Conservation (phyloP, 768 basidiomycete genomes). For the Daedalea quercina region DNA sequence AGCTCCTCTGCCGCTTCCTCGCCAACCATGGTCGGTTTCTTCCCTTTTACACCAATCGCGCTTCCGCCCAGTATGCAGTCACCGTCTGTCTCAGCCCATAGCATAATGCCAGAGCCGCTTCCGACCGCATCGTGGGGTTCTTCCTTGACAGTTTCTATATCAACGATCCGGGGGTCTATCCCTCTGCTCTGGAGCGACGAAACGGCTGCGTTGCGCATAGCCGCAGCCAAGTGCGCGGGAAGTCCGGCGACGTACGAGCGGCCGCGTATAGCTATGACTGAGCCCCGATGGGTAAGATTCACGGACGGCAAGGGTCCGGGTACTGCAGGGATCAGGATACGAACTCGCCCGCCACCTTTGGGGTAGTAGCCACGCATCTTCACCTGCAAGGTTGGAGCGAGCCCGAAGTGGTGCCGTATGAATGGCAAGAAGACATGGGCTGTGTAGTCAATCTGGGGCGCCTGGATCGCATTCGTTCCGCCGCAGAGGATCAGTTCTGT, state of each 20-base stretch:
- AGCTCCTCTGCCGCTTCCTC: slow-evolving; percentile 56
- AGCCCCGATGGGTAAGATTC: slow-evolving; percentile 50
- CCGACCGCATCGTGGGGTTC: slow-evolving; percentile 31
- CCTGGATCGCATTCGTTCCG: slow-evolving; percentile 65
- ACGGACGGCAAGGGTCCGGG: slow-evolving; percentile 37
- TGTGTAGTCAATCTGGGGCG: slow-evolving; percentile 74
- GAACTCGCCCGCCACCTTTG: slow-evolving; percentile 62
- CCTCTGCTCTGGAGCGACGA: slow-evolving; percentile 31
- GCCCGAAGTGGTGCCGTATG: slow-evolving; percentile 46
- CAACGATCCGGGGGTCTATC: slow-evolving; percentile 26
- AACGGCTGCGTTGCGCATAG: slow-evolving; percentile 51
- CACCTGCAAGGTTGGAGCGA: slow-evolving; percentile 38
- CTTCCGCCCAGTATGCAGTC: slow-evolving; percentile 68
- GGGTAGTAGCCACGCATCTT: slow-evolving; percentile 64
- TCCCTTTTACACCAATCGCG: slow-evolving; percentile 50
- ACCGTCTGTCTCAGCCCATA: slow-evolving; percentile 68
- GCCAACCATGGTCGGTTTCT: slow-evolving; percentile 42
- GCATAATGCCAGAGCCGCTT: slow-evolving; percentile 61
- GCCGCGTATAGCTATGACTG: slow-evolving; percentile 44
- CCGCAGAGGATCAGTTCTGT: slow-evolving; percentile 54
- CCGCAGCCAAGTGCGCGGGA: slow-evolving; percentile 45
- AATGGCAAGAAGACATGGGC: slow-evolving; percentile 65
- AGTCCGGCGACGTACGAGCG: slow-evolving; percentile 62
- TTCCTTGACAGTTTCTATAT: slow-evolving; percentile 24
- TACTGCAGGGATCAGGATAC: slow-evolving; percentile 30